A percentile compares a stretch with the other conserved stretches of the same genome.
phyloP scores from a whole-genome alignment of 208 protist species.

The Trypanosomatidae sp. region DNA sequence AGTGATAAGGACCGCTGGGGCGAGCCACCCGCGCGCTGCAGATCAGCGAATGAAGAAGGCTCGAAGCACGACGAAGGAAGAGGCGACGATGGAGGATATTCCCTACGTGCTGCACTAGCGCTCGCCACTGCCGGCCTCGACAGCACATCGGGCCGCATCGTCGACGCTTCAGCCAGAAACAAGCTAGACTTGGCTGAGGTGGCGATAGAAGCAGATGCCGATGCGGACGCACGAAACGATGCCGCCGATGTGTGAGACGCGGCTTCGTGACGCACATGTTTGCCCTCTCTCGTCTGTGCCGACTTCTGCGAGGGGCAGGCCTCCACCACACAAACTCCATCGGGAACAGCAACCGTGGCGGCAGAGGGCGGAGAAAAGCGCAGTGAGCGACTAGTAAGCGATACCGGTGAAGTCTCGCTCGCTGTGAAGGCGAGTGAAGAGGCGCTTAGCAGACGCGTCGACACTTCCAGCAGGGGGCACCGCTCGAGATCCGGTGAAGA shows the following conservation, averaged over 20 bases:
- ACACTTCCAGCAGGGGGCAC: constrained; percentile 9
- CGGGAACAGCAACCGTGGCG: not conserved
- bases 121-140: not conserved
- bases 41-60: not conserved
- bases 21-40: not conserved
- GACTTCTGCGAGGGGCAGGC: not conserved
- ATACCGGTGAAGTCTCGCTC: not conserved
- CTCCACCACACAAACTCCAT: not conserved
- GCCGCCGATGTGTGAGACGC: not conserved
- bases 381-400: not conserved
- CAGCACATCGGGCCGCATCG: not conserved
- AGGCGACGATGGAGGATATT: not conserved
- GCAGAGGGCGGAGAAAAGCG: constrained; percentile 2
- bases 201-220: not conserved
- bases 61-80: not conserved
- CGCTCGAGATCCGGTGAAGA: constrained; percentile 2
- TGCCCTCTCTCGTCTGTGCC: not conserved
- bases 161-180: not conserved
- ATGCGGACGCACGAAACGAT: not conserved
- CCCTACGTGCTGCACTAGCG: not conserved
- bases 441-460: constrained; percentile 10
- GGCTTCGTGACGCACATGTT: not conserved
- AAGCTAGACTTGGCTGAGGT: not conserved
- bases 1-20: not conserved
- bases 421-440: constrained; percentile 13